Conservation (phyloP, 129 eudicot genomes). For the Mikania micrantha region DNA sequence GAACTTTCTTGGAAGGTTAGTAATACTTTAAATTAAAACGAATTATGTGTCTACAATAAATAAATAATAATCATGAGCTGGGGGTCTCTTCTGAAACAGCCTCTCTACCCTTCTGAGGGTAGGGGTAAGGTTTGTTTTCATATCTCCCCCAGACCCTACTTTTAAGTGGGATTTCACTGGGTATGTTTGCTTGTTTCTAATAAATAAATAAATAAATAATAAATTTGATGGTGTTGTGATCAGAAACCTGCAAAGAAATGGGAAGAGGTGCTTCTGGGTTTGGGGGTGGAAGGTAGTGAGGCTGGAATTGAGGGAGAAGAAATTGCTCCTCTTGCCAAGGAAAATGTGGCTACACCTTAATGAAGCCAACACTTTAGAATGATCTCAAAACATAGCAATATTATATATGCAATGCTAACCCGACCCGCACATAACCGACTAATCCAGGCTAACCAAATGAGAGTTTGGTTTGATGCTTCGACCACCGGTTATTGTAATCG, state of each 20-base stretch:
- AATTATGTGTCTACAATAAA: too few relatives aligned
- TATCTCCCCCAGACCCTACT: too few relatives aligned
- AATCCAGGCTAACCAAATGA: neutral
- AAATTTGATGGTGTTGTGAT: neutral
- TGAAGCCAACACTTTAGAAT: neutral
- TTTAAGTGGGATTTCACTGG: too few relatives aligned
- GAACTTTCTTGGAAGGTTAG: conserved; percentile 72
- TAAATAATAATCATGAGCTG: too few relatives aligned
- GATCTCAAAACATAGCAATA: neutral
- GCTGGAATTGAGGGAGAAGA: conserved; percentile 58
- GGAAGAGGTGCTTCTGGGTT: conserved; percentile 50
- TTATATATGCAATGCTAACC: neutral
- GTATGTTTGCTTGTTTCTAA: too few relatives aligned
- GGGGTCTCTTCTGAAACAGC: too few relatives aligned
- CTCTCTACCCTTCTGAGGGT: too few relatives aligned
- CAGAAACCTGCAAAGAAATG: conserved; percentile 64
- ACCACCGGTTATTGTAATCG: neutral
- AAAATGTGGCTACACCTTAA: conserved; percentile 61
- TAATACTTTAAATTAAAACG: neutral
- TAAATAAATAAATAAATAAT: neutral
- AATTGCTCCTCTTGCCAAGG: conserved; percentile 50
- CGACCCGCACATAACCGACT: neutral
- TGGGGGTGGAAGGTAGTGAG: conserved; percentile 48
- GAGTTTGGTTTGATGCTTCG: conserved; percentile 3
- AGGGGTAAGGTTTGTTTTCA: too few relatives aligned